A percentile compares a stretch with the other conserved stretches of the same genome.
Conservation (phyloP, 768 basidiomycete genomes). For the Mycena epipterygia region DNA sequence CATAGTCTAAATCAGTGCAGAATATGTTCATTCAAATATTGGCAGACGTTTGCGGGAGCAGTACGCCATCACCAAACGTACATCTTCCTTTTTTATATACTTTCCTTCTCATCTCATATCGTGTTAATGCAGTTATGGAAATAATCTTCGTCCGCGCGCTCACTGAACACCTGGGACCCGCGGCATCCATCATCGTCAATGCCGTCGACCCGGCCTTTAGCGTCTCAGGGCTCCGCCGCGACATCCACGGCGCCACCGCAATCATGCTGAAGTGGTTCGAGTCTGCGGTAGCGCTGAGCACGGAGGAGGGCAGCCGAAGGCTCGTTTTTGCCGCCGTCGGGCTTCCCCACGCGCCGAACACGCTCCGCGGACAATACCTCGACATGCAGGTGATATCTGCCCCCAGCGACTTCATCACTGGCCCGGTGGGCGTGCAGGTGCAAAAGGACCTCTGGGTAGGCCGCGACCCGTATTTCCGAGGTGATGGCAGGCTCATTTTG, state of each 20-base stretch:
- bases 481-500: no score
- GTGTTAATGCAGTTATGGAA: slow-evolving; percentile 40
- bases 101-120: neutral
- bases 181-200: slow-evolving; percentile 41
- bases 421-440: no score
- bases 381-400: no score
- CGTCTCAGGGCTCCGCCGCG: slow-evolving; percentile 41
- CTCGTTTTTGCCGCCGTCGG: slow-evolving; percentile 15
- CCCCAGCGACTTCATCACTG: no score
- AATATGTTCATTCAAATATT: neutral
- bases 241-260: slow-evolving; percentile 2
- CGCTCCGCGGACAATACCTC: slow-evolving; percentile 15
- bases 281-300: slow-evolving; percentile 4
- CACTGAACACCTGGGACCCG: slow-evolving; percentile 35
- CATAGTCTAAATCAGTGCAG: neutral
- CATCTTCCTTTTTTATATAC: neutral
- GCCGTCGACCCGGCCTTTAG: slow-evolving; percentile 49
- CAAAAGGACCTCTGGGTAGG: no score
- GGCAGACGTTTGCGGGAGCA: slow-evolving; percentile 36
- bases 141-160: slow-evolving; percentile 48
- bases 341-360: neutral
- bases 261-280: slow-evolving; percentile 9
- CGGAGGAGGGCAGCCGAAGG: slow-evolving; percentile 15
- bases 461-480: no score
- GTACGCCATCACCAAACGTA: slow-evolving; percentile 46